Evolutionary conservation across 495 filamentous ascomycete species (phyloP).

Genomic region (Aspergillus steynii): DNA sequence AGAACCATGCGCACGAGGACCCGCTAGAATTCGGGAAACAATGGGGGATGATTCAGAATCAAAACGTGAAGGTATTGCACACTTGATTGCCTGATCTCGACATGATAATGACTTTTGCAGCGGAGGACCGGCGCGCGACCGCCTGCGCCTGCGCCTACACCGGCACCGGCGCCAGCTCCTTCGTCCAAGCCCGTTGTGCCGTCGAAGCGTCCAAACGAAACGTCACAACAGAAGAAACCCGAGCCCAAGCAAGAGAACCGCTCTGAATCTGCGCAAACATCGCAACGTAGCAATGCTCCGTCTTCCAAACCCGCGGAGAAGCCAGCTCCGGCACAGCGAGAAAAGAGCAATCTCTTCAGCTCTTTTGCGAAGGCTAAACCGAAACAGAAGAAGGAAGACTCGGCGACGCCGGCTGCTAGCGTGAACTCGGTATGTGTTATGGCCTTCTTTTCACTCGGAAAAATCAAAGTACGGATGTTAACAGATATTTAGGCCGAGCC

Average conservation of each 20-base stretch:
- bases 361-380: conserved; percentile 82
- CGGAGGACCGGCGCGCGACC: conserved; percentile 48
- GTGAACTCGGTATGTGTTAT: conserved; percentile 37
- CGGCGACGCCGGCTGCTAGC: conserved; percentile 40
- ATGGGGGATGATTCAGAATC: conserved; percentile 73
- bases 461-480: conserved; percentile 16
- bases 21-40: conserved; percentile 56
- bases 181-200: conserved; percentile 32
- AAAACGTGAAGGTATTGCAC: conserved; percentile 54
- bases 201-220: conserved; percentile 33
- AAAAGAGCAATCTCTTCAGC: conserved; percentile 70
- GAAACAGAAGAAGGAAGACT: conserved; percentile 55
- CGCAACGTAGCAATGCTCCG: conserved; percentile 26
- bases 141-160: conserved; percentile 27
- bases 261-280: conserved; percentile 26
- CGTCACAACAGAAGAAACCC: conserved; percentile 25
- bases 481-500: conserved; percentile 22
- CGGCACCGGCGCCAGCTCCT: conserved; percentile 22
- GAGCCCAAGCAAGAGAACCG: conserved; percentile 33
- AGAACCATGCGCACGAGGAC: conserved; percentile 58
- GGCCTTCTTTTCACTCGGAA: conserved; percentile 3
- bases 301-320: conserved; percentile 37
- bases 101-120: conserved; percentile 31
- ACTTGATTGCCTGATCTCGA: not conserved
- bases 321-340: conserved; percentile 55